Base-by-base conservation (phyloP, 345 rosid genomes). In the Linum trigynum region DNA sequence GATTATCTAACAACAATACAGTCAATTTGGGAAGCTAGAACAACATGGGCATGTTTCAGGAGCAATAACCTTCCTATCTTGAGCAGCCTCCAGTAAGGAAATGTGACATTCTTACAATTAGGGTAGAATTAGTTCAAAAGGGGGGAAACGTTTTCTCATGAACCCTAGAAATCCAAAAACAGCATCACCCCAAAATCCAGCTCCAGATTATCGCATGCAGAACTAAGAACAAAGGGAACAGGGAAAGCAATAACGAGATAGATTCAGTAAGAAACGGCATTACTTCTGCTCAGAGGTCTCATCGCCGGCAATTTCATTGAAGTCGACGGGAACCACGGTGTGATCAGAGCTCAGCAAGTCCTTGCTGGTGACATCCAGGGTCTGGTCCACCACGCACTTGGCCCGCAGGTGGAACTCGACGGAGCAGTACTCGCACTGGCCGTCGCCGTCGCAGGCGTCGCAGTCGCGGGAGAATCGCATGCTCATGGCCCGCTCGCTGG, bases 381-480 rank as follows among this genome's bases (percentile, higher is more conserved):
- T 94, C 68, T 91, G 92, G 72, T 91, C 99, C 14, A 76, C 66
- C 39, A 85, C 74, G 71, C 97, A 90, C 66, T 87, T 91, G 57
- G 95, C 86, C 0, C 87, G 72, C 17, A 92, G 84, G 37, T 76
- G 86, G 66, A 94, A 86, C 90, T 94, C 99, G 39, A 90, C 97
- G 39, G 97, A 90, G 83, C 97, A 90, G 71, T 76, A 90, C 84
- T 90, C 99, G 69, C 97, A 92, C 82, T 94, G 96, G 23, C 95
- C 97, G 51, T 92, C 99, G 0, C 97, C 97, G 59, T 94, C 97
- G 63, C 96, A 94, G 55, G 96, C 94, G 70, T 90, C 97, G 62
- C 97, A 92, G 79, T 90, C 97, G 0, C 97, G 84, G 12, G 98
- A 90, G 86, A 90, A 90, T 15, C 97, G 90, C 97, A 90, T 92